Base-by-base conservation (phyloP, 2,329 filamentous ascomycete genomes). In the Graphilbum fragrans region DNA sequence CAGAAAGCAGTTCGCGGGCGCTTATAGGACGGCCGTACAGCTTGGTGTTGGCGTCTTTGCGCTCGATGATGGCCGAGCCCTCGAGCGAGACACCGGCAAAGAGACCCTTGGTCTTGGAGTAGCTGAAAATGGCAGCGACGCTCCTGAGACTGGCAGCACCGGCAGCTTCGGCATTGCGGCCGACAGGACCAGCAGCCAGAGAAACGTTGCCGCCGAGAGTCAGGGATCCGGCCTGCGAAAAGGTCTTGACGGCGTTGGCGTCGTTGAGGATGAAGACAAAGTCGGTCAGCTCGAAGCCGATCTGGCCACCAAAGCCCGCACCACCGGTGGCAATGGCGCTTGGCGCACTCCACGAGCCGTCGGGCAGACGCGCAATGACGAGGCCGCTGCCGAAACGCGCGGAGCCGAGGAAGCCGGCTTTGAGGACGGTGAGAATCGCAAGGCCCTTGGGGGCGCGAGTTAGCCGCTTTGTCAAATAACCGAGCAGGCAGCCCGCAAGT, bases 251-350 rank as follows among this genome's bases (percentile, higher is more conserved):
- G 35, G 92, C 90, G 44, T 70, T 77, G 34, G 79, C 69, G 57
- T 98, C 90, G 64, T 98, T 98, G 49, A 98, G 78, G 50, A 98
- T 95, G 64, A 98, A 96, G 58, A 98, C 92, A 58, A 98, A 98
- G 59, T 92, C 86, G 45, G 86, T 92, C 47, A 93, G 63, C 61
- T 93, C 86, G 60, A 90, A 85, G 29, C 85, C 85, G 54, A 93
- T 86, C 63, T 92, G 85, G 33, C 85, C 85, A 50, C 85, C 85
- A 49, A 93, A 84, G 20, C 85, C 86, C 41, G 80, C 86, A 50
- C 86, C 86, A 22, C 82, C 78, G 2, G 83, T 87, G 40, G 80
- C 80, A 55, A 92, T 87, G 39, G 85, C 86, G 43, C 78, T 82
- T 12, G 85, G 85, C 3, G 85, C 85, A 49, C 81, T 86, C 85